A percentile compares a stretch with the other conserved stretches of the same genome.
Conservation (phyloP, 2,329 filamentous ascomycete genomes). For the Paraconiothyrium brasiliense region DNA sequence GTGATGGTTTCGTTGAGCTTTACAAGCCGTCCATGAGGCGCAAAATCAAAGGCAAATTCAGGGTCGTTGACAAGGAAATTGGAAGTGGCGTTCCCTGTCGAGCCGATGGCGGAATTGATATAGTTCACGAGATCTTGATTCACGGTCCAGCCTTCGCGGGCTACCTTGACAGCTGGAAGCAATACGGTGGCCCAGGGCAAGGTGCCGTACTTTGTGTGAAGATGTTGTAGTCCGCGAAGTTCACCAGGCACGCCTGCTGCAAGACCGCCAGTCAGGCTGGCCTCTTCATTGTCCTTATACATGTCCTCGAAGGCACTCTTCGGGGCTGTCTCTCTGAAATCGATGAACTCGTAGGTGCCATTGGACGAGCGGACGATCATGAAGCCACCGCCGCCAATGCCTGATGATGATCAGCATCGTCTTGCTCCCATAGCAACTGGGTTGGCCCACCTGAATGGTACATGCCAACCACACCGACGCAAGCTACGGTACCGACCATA, state of each 20-base stretch:
- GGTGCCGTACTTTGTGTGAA: constrained; percentile 76
- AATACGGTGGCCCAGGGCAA: constrained; percentile 70
- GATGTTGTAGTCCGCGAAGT: constrained; percentile 78
- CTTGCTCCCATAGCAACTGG: not conserved
- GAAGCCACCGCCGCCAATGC: constrained; percentile 91
- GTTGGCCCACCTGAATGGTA: constrained; percentile 52
- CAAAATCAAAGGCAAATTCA: constrained; percentile 88
- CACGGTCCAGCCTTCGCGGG: constrained; percentile 67
- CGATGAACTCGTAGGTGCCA: constrained; percentile 84
- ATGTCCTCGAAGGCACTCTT: constrained; percentile 84
- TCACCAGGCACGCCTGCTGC: constrained; percentile 75
- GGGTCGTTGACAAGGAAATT: constrained; percentile 80
- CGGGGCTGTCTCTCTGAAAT: constrained; percentile 90
- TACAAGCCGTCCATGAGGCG: constrained; percentile 78
- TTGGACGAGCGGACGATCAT: constrained; percentile 78
- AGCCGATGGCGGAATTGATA: constrained; percentile 64
- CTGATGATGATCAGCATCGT: constrained; percentile 46
- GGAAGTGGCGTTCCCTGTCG: constrained; percentile 39
- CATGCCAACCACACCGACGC: constrained; percentile 60
- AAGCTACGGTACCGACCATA: constrained; percentile 58
- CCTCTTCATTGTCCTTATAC: constrained; percentile 75
- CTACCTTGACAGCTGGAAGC: constrained; percentile 76
- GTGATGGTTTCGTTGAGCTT: constrained; percentile 80
- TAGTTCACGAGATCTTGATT: constrained; percentile 78
- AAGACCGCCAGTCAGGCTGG: constrained; percentile 76